Percentiles rank a stretch among this genome's conserved stretches.
These are phyloP conservation scores for Collybia sp. DNA, from an alignment of 768 basidiomycete genomes.

Conservation along the genomic window DNA sequence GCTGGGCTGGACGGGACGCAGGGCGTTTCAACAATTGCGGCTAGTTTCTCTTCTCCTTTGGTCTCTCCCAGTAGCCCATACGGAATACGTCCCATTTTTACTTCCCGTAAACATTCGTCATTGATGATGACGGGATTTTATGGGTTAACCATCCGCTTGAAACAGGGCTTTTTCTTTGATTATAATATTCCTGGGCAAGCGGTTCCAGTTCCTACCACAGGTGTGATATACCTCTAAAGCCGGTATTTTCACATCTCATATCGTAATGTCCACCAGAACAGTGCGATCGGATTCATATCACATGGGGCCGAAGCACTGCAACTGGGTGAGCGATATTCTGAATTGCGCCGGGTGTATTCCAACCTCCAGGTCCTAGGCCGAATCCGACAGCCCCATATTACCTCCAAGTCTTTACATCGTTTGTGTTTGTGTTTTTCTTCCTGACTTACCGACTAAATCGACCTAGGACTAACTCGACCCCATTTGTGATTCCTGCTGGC, in stretches of 20 bases:
- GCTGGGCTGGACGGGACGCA: too few species aligned
- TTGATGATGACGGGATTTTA: too few species aligned
- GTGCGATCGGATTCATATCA: constrained; percentile 30
- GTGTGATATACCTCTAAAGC: constrained; percentile 11
- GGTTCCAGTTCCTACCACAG: constrained; percentile 26
- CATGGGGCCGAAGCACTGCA: constrained; percentile 26
- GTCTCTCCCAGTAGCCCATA: not conserved
- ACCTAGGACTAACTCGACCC: constrained; percentile 34
- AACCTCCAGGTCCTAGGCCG: constrained; percentile 21
- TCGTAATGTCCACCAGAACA: constrained; percentile 19
- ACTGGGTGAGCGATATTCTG: constrained; percentile 18
- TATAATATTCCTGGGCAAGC: constrained; percentile 22
- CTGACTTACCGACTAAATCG: not conserved
- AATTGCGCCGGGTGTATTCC: not conserved
- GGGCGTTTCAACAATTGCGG: too few species aligned
- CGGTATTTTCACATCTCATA: not conserved
- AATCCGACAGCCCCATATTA: constrained; percentile 45
- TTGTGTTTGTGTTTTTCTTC: constrained; percentile 3
- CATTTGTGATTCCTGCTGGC: constrained; percentile 39
- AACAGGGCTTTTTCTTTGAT: constrained; percentile 32
- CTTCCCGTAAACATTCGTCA: constrained; percentile 11
- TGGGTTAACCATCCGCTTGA: too few species aligned
- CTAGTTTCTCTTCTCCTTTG: too few species aligned
- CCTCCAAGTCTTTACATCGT: constrained; percentile 48
- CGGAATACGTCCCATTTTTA: constrained; percentile 15